Conservation (phyloP, 352 stramenopile genomes). For the Pythium volutum region DNA sequence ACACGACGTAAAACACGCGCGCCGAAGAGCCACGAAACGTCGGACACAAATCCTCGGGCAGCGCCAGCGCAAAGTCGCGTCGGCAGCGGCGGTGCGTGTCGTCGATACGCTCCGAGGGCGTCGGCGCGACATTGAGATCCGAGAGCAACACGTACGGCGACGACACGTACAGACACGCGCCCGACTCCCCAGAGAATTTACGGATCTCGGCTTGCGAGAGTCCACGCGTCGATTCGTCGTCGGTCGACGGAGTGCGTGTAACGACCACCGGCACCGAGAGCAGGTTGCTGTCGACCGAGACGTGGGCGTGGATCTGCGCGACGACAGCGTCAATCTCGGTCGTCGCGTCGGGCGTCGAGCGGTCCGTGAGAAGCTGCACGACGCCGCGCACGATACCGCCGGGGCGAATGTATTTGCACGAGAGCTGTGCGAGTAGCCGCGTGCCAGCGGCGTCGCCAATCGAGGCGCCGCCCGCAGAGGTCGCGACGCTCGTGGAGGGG, state of each 20-base stretch:
- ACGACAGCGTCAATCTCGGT: constrained; percentile 53
- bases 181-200: constrained; percentile 52
- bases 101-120: constrained; percentile 28
- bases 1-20: constrained; percentile 60
- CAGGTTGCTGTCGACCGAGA: constrained; percentile 91
- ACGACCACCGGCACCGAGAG: constrained; percentile 89
- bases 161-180: constrained; percentile 56
- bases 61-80: constrained; percentile 49
- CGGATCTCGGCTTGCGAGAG: constrained; percentile 34
- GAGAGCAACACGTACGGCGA: constrained; percentile 50
- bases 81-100: constrained; percentile 42
- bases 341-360: constrained; percentile 22
- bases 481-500: not conserved
- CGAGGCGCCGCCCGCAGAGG: not conserved
- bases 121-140: constrained; percentile 53
- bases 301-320: constrained; percentile 62
- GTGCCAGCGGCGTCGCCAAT: constrained; percentile 17
- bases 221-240: constrained; percentile 8
- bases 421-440: constrained; percentile 31
- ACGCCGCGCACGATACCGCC: constrained; percentile 55
- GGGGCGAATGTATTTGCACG: constrained; percentile 46
- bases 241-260: constrained; percentile 38
- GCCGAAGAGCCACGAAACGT: constrained; percentile 56
- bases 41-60: constrained; percentile 46
- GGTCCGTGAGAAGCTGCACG: constrained; percentile 39